Conservation (phyloP, 1,139 yeast species). For the Blastobotrys petasosporus region DNA sequence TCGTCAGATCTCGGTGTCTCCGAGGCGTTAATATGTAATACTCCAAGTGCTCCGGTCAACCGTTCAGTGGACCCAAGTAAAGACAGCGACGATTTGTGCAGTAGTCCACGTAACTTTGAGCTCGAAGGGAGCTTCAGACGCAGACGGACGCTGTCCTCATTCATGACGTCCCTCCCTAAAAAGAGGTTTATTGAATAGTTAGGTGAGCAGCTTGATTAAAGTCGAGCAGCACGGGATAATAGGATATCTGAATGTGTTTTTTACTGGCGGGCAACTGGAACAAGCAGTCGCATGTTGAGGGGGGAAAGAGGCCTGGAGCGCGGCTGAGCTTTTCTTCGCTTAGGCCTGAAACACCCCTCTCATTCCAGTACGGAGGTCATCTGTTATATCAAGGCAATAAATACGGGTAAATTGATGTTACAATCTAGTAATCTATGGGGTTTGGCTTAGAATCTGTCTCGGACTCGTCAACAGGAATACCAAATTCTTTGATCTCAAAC, state of each 20-base stretch:
- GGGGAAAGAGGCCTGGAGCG: not conserved
- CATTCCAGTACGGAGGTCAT: not conserved
- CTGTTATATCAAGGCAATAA: not conserved
- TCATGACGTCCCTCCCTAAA: too few relatives aligned
- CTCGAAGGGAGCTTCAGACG: slow-evolving; percentile 2
- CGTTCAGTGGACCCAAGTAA: not conserved
- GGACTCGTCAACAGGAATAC: slow-evolving; percentile 85
- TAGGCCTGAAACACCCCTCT: not conserved
- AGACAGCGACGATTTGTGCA: slow-evolving; percentile 8
- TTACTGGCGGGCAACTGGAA: too few relatives aligned
- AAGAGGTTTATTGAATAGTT: too few relatives aligned
- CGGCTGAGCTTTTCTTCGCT: not conserved
- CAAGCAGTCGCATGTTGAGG: not conserved
- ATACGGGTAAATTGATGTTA: not conserved
- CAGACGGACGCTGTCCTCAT: too few relatives aligned
- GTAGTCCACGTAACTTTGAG: slow-evolving; percentile 3
- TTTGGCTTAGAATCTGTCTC: slow-evolving; percentile 33
- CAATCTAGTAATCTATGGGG: slow-evolving; percentile 9
- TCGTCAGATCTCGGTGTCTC: too few relatives aligned
- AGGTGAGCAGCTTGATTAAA: too few relatives aligned
- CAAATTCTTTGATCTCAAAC: slow-evolving; percentile 88
- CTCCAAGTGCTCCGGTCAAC: too few relatives aligned
- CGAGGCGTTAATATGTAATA: too few relatives aligned
- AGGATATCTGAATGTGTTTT: too few relatives aligned
- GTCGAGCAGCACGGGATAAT: too few relatives aligned